Evolutionary conservation across 2,329 filamentous ascomycete genomes (phyloP).

Genomic region (Nothopassalora personata): DNA sequence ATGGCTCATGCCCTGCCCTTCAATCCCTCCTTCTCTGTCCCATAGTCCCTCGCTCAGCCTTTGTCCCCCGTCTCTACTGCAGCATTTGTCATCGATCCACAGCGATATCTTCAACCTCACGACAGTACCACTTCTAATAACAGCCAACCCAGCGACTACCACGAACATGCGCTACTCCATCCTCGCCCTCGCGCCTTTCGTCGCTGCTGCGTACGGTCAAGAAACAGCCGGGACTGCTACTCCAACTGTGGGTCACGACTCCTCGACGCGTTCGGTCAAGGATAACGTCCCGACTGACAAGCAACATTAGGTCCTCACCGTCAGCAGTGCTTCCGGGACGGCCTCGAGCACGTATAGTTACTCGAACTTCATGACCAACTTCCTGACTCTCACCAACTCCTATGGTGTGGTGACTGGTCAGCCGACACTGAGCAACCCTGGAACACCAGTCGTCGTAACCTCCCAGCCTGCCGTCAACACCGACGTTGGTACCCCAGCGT

Average conservation of each 20-base stretch:
- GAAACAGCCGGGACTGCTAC: constrained; percentile 14
- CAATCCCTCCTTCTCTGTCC: background rate
- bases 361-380: constrained; percentile 41
- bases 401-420: constrained; percentile 47
- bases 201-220: constrained; percentile 40
- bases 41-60: background rate
- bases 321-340: constrained; percentile 13
- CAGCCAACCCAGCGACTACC: background rate
- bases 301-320: constrained; percentile 8
- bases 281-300: constrained; percentile 6
- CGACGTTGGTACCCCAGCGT: constrained; percentile 25
- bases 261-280: background rate
- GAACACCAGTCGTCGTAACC: constrained; percentile 18
- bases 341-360: constrained; percentile 29
- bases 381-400: constrained; percentile 46
- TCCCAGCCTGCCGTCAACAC: constrained; percentile 21
- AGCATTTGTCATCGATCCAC: background rate
- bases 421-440: constrained; percentile 37
- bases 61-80: background rate
- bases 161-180: constrained; percentile 28
- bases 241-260: constrained; percentile 4
- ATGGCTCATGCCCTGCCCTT: background rate
- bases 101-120: background rate
- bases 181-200: constrained; percentile 40
- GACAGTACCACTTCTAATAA: background rate